Base-by-base conservation (phyloP, 495 filamentous ascomycete genomes). In the Talaromyces adpressus region DNA sequence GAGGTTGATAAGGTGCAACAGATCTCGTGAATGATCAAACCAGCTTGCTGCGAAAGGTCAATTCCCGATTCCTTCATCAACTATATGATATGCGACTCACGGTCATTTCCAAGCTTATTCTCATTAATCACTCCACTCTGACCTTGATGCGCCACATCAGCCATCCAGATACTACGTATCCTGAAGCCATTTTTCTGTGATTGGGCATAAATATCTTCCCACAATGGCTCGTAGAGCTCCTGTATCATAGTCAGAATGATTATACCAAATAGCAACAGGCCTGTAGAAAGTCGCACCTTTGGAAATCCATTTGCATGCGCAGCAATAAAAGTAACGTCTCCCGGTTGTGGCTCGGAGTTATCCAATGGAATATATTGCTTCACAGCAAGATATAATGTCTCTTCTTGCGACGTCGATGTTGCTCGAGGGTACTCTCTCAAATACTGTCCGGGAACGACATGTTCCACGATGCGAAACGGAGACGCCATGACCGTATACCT, bases 201-300 rank as follows among this genome's bases (percentile, higher is more conserved):
- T 5, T 73, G 72, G 3, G 70, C 66, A 64, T 88, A 76, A 1
- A 97, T 77, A 62, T 94, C 89, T 56, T 88, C 89, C 87, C 90
- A 96, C 4, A 95, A 81, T 3, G 92, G 90, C 68, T 96, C 92
- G 71, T 95, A 97, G 18, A 96, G 79, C 77, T 91, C 93, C 87
- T 91, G 63, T 1, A 1, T 3, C 3, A 9, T 7, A 14, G 2
- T 29, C 14, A 49, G 45, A 9, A 49, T 49, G n/a, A 49, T 4
- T 0, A 32, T 67, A 23, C 69, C 63, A 29, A 53, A 57, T 4
- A 64, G 18, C 32, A 36, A 11, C 11, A 30, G 23, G 14, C 12
- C 1, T 65, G 14, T 52, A 27, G 51, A 23, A 6, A 20, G 49
- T 57, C 57, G 63, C 70, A 88, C 88, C 79, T 97, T 97, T n/a